Conservation (phyloP, 352 stramenopile genomes). For the Phytophthora megakarya region DNA sequence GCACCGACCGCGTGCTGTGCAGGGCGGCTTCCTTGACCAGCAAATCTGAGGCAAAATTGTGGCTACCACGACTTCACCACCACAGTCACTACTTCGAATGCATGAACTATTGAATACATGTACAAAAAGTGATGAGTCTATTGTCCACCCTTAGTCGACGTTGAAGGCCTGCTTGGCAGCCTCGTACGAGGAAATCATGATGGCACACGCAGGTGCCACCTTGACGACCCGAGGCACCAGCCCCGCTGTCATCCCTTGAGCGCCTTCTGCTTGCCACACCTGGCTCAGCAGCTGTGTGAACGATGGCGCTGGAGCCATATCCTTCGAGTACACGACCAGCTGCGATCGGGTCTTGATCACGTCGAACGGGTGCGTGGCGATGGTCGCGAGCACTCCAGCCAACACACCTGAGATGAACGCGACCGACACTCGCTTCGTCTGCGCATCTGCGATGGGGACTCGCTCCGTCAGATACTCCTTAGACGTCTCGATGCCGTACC, state of each 20-base stretch:
- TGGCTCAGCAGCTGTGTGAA: constrained; percentile 53
- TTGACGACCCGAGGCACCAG: constrained; percentile 67
- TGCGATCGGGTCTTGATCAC: constrained; percentile 94
- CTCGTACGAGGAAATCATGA: constrained; percentile 84
- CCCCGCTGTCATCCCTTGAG: constrained; percentile 50
- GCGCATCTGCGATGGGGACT: constrained; percentile 32
- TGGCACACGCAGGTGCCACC: constrained; percentile 75
- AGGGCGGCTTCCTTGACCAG: constrained; percentile 22
- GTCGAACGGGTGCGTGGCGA: constrained; percentile 94
- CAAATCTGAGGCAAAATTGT: constrained; percentile 37
- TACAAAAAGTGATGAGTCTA: constrained; percentile 14
- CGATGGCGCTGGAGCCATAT: constrained; percentile 24
- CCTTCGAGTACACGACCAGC: constrained; percentile 56
- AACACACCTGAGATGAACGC: constrained; percentile 86
- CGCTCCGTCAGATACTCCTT: constrained; percentile 50
- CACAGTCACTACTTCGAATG: not conserved
- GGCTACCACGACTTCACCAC: constrained; percentile 8
- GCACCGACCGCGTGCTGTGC: constrained; percentile 1
- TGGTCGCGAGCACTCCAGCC: constrained; percentile 85
- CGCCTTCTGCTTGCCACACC: constrained; percentile 50
- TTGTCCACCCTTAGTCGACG: constrained; percentile 36
- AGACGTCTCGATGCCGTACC: constrained; percentile 89
- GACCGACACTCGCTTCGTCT: constrained; percentile 48
- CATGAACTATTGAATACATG: too few relatives aligned
- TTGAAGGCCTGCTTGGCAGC: constrained; percentile 66